These are phyloP conservation scores for Jaminaea rosea DNA, from an alignment of 1,284 basidiomycete species.

Conservation along the genomic window DNA sequence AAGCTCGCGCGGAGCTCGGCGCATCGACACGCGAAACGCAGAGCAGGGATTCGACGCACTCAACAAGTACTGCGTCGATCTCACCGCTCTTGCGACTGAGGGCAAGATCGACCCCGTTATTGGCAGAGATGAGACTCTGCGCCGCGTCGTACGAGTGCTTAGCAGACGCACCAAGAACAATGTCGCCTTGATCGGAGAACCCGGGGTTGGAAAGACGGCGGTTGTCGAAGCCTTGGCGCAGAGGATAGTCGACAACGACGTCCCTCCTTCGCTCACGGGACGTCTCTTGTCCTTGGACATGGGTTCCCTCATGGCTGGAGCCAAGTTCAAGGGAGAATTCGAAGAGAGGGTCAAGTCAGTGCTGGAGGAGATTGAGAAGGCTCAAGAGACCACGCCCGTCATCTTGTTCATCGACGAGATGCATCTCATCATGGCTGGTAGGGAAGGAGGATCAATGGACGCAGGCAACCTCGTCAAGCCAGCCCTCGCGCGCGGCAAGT, in stretches of 20 bases:
- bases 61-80: slow-evolving; percentile 48
- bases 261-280: slow-evolving; percentile 56
- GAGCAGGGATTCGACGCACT: slow-evolving; percentile 46
- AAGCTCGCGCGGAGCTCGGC: slow-evolving; percentile 67
- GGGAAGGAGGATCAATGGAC: slow-evolving; percentile 38
- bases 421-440: slow-evolving; percentile 44
- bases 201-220: slow-evolving; percentile 54
- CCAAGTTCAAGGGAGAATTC: slow-evolving; percentile 93
- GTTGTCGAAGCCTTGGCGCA: slow-evolving; percentile 84
- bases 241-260: slow-evolving; percentile 78
- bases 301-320: slow-evolving; percentile 91
- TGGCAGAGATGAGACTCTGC: slow-evolving; percentile 62
- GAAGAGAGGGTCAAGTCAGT: slow-evolving; percentile 94
- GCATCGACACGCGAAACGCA: slow-evolving; percentile 70
- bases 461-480: slow-evolving; percentile 47
- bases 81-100: slow-evolving; percentile 23
- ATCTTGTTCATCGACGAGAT: slow-evolving; percentile 81
- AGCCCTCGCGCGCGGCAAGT: slow-evolving; percentile 67
- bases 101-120: slow-evolving; percentile 49
- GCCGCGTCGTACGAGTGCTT: slow-evolving; percentile 69
- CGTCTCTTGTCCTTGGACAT: slow-evolving; percentile 65
- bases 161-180: slow-evolving; percentile 55
- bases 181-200: slow-evolving; percentile 58
- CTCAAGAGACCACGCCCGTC: slow-evolving; percentile 54
- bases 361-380: slow-evolving; percentile 77